Percentiles rank a stretch among this genome's conserved stretches.
phyloP scores from a whole-genome alignment of 768 basidiomycete genomes.

The Suillus brevipes region DNA sequence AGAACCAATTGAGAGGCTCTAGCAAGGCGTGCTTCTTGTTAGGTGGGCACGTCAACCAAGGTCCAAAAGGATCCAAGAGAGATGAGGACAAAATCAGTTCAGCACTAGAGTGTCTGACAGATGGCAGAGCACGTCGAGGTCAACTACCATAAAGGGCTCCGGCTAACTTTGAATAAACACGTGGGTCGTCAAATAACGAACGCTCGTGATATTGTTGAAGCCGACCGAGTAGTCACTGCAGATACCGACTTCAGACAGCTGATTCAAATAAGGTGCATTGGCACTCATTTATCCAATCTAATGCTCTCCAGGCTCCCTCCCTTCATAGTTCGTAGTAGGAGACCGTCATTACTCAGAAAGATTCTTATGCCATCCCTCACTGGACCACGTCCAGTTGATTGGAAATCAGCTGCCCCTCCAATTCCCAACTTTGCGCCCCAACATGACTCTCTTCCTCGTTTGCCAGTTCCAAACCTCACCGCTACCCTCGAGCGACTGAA shows the following conservation, averaged over 20 bases:
- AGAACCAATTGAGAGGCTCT: no score
- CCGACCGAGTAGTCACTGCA: not conserved
- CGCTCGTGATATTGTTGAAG: not conserved
- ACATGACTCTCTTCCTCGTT: conserved; percentile 51
- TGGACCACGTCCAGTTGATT: conserved; percentile 48
- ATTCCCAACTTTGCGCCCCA: conserved; percentile 70
- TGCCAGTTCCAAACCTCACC: conserved; percentile 74
- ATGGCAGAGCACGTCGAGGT: no score
- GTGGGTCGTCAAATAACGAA: not conserved
- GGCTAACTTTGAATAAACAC: not conserved
- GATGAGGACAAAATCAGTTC: no score
- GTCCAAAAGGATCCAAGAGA: no score
- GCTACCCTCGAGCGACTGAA: conserved; percentile 70
- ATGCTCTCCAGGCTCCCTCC: not conserved
- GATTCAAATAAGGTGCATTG: not conserved
- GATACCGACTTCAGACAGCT: not conserved
- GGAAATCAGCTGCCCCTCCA: conserved; percentile 73
- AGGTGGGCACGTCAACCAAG: no score
- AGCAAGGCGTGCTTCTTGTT: no score
- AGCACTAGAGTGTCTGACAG: no score
- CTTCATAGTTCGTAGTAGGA: no score
- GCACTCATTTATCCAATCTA: not conserved
- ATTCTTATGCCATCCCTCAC: conserved; percentile 15
- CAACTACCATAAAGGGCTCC: not conserved
- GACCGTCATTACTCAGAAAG: not conserved